Evolutionary conservation across 306 rosid species (phyloP), one percentile per base, ranked within the genome.

Genomic region (Gastrolobium villosum): DNA sequence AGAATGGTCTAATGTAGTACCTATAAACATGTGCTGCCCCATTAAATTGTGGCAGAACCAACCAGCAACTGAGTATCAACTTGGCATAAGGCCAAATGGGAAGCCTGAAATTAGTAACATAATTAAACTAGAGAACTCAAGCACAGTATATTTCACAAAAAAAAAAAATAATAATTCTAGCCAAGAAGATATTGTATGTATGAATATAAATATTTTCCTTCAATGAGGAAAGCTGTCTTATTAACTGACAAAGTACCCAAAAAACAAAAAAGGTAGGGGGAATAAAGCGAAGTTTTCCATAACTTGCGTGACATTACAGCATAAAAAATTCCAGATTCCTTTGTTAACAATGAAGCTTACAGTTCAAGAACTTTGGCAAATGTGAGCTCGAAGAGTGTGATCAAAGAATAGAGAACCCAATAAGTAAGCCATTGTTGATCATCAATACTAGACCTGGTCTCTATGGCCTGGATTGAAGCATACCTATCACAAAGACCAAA

Each of bases 351-450:
- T 1, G 13, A 4, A 3, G 48, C 90, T 83, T 72, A 95, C 99
- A 82, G 31, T 81, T 95, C 97, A 15, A 95, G 88, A 70, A 90
- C 80, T 87, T 88, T 93, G 81, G 97, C 89, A 74, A 95, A 93
- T 10, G 99, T 95, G 79, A 95, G 97, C 89, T 95, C 99, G 0
- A 95, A 91, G 77, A 95, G 90, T 43, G 98, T 91, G 32, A 90
- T 86, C 49, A 95, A 72, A 66, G 99, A 95, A 72, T 95, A 95
- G 10, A 95, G 89, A 82, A 93, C 96, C 98, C 98, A 95, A 81
- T 95, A 95, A 0, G 99, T 95, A 4, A 95, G 98, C 99, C 99
- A 95, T 79, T 95, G 97, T 31, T 95, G 94, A 59, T 95, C 98
- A 78, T 95, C 97, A 9, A 78, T 70, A 7, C 64, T 86, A 48